phyloP scores from a whole-genome alignment of 805 yeast genomes.

The Spathaspora girioi region DNA sequence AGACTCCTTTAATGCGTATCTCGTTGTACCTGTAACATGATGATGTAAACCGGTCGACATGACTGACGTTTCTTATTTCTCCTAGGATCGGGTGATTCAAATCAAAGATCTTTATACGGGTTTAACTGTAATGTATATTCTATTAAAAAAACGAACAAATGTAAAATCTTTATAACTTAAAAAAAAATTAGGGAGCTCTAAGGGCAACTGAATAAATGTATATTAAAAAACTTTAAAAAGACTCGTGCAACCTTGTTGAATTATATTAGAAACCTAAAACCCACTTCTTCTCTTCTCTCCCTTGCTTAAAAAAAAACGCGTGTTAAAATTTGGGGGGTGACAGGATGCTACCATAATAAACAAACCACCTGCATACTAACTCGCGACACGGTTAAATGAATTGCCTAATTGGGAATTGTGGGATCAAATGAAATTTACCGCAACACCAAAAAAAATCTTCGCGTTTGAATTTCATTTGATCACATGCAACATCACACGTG shows the following conservation, averaged over 20 bases:
- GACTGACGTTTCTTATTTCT: not conserved
- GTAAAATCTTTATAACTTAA: no score
- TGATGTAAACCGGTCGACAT: not conserved
- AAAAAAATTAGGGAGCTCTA: no score
- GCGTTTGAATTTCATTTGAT: not conserved
- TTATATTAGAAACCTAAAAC: no score
- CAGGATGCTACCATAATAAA: not conserved
- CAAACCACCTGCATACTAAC: not conserved
- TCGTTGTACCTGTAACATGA: not conserved
- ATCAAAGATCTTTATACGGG: no score
- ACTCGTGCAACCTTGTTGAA: no score
- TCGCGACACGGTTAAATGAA: not conserved
- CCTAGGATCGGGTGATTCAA: no score
- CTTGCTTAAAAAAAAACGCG: not conserved
- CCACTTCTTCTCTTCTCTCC: no score
- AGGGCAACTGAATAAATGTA: no score
- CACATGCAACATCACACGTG: not conserved
- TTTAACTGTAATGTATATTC: no score
- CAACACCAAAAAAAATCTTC: not conserved
- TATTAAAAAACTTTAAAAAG: no score
- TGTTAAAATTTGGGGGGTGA: not conserved
- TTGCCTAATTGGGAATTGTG: not conserved
- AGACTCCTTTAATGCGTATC: conserved; percentile 6
- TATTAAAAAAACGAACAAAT: no score
- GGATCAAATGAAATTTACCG: not conserved